Evolutionary conservation across 305 asterid species (phyloP).

Genomic region (Petunia hybrid): DNA sequence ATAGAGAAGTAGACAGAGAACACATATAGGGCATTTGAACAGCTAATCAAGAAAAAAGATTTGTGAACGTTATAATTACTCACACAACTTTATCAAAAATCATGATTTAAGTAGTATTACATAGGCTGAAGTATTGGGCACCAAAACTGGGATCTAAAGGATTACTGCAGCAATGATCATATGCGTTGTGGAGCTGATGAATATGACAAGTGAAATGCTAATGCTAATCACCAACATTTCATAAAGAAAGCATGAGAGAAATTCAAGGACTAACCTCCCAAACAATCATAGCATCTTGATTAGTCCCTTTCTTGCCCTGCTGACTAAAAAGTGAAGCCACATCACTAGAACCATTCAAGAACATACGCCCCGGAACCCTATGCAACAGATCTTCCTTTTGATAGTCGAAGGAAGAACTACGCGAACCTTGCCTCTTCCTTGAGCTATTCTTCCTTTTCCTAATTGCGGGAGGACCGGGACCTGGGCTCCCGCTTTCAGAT

Average conservation of each 20-base stretch:
- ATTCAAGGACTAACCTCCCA: slow-evolving; percentile 72
- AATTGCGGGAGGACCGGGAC: slow-evolving; percentile 55
- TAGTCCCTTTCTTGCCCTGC: slow-evolving; percentile 87
- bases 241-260: neutral
- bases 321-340: slow-evolving; percentile 74
- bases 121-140: neutral
- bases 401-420: slow-evolving; percentile 62
- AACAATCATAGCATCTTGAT: slow-evolving; percentile 96
- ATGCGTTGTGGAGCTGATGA: slow-evolving; percentile 22
- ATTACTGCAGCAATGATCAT: neutral
- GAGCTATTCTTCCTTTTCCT: slow-evolving; percentile 52
- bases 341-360: slow-evolving; percentile 80
- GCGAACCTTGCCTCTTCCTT: slow-evolving; percentile 57
- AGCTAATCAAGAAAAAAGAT: slow-evolving; percentile 9
- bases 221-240: neutral
- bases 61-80: neutral
- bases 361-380: slow-evolving; percentile 71
- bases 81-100: neutral
- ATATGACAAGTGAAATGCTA: neutral
- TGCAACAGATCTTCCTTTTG: slow-evolving; percentile 71
- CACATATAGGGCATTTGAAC: neutral
- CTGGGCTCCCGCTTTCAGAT: slow-evolving; percentile 69
- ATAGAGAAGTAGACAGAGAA: neutral
- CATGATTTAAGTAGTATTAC: neutral
- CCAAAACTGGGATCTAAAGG: neutral